Conservation (phyloP, 495 filamentous ascomycete genomes). For the Lophium mytilinum region DNA sequence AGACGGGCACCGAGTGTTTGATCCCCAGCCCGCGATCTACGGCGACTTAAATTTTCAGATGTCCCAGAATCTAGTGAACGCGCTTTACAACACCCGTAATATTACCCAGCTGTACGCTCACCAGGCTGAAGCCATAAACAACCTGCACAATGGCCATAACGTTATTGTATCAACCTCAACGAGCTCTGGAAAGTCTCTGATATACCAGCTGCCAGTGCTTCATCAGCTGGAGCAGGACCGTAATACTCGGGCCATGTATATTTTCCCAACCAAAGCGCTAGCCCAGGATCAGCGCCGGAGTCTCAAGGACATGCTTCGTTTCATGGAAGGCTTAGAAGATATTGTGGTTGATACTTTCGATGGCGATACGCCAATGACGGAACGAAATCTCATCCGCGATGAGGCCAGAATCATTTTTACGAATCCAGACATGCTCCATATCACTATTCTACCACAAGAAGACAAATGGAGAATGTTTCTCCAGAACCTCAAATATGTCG, state of each 20-base stretch:
- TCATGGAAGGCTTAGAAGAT: slow-evolving; percentile 68
- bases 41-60: slow-evolving; percentile 80
- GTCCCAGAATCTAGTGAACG: slow-evolving; percentile 87
- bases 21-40: slow-evolving; percentile 73
- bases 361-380: slow-evolving; percentile 80
- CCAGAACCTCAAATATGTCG: slow-evolving; percentile 82
- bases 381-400: slow-evolving; percentile 72
- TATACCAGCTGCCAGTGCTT: slow-evolving; percentile 91
- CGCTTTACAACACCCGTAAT: slow-evolving; percentile 78
- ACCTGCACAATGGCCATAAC: slow-evolving; percentile 70
- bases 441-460: slow-evolving; percentile 89
- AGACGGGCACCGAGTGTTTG: slow-evolving; percentile 87
- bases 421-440: slow-evolving; percentile 96
- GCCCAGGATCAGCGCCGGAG: slow-evolving; percentile 92
- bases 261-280: slow-evolving; percentile 95
- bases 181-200: slow-evolving; percentile 90
- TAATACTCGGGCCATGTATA: slow-evolving; percentile 84
- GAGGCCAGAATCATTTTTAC: slow-evolving; percentile 93
- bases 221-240: slow-evolving; percentile 74
- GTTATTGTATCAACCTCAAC: slow-evolving; percentile 94
- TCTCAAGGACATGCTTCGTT: slow-evolving; percentile 72
- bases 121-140: slow-evolving; percentile 91
- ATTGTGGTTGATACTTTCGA: slow-evolving; percentile 88
- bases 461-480: slow-evolving; percentile 82
- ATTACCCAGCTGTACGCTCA: slow-evolving; percentile 89